Conservation (phyloP, 495 filamentous ascomycete species). For the Penicillium nucicola region DNA sequence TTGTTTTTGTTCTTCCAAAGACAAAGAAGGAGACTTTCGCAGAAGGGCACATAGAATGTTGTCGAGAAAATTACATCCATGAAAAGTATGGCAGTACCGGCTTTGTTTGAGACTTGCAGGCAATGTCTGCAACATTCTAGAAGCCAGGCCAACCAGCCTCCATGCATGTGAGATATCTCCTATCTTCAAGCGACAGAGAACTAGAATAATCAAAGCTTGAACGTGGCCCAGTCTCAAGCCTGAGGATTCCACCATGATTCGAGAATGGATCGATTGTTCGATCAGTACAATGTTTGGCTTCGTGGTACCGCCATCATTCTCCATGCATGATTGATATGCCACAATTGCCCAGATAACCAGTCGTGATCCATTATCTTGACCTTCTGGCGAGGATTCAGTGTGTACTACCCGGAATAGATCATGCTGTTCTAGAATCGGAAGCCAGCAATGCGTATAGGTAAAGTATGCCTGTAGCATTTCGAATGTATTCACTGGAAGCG, state of each 20-base stretch:
- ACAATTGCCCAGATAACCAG: conserved; percentile 23
- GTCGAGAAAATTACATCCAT: conserved; percentile 22
- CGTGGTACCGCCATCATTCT: neutral
- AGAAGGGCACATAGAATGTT: conserved; percentile 16
- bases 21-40: conserved; percentile 7
- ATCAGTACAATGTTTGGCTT: neutral
- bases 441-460: conserved; percentile 61
- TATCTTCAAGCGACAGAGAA: conserved; percentile 46
- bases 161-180: conserved; percentile 43
- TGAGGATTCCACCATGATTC: conserved; percentile 17
- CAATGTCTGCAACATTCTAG: conserved; percentile 39
- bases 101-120: neutral
- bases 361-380: conserved; percentile 18
- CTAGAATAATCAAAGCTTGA: conserved; percentile 53
- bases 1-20: conserved; percentile 5
- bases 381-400: neutral
- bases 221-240: conserved; percentile 47
- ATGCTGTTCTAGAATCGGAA: conserved; percentile 62
- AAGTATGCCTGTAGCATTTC: conserved; percentile 60
- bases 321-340: conserved; percentile 9
- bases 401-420: conserved; percentile 39
- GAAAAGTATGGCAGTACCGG: conserved; percentile 18
- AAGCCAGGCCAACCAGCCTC: conserved; percentile 49
- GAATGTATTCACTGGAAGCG: conserved; percentile 13
- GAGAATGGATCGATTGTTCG: conserved; percentile 11